phyloP scores from a whole-genome alignment of 805 yeast species.

The Starmerella apicola region DNA sequence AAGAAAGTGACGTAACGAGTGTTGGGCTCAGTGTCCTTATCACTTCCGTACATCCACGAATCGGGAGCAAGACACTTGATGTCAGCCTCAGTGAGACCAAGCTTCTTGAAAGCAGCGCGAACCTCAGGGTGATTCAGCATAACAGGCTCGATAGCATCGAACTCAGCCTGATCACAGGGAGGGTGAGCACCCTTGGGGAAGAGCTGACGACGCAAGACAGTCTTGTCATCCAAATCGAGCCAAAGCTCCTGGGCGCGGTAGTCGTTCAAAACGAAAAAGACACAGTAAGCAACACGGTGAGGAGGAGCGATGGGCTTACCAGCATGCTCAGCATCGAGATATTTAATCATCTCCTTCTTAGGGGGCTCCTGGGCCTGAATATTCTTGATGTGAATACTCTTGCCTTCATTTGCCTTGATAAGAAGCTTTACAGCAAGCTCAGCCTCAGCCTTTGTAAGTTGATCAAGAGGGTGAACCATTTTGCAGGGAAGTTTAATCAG shows the following conservation, averaged over 20 bases:
- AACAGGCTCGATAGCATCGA: conserved; percentile 9
- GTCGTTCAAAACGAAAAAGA: conserved; percentile 46
- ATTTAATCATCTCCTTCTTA: conserved; percentile 54
- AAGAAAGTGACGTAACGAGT: conserved; percentile 48
- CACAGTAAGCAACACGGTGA: conserved; percentile 55
- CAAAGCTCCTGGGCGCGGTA: conserved; percentile 54
- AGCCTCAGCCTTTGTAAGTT: conserved; percentile 26
- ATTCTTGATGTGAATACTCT: conserved; percentile 26
- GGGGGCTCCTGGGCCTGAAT: conserved; percentile 50
- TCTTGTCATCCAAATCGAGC: conserved; percentile 51
- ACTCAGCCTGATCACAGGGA: conserved; percentile 50
- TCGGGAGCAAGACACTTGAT: conserved; percentile 20
- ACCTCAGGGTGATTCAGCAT: conserved; percentile 77
- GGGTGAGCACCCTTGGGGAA: conserved; percentile 55
- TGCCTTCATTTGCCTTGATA: conserved; percentile 22
- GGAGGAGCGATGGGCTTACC: conserved; percentile 41
- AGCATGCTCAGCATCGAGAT: conserved; percentile 50
- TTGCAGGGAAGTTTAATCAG: background rate
- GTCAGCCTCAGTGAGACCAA: conserved; percentile 31
- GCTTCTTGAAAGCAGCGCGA: conserved; percentile 76
- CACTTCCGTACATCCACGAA: conserved; percentile 73
- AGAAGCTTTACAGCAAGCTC: conserved; percentile 22
- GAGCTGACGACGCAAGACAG: conserved; percentile 43
- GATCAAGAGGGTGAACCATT: conserved; percentile 27
- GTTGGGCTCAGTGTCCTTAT: conserved; percentile 33